A percentile compares a stretch with the other conserved stretches of the same genome.
Conservation (phyloP, 2,329 filamentous ascomycete genomes). For the Fusarium cyanostomum region DNA sequence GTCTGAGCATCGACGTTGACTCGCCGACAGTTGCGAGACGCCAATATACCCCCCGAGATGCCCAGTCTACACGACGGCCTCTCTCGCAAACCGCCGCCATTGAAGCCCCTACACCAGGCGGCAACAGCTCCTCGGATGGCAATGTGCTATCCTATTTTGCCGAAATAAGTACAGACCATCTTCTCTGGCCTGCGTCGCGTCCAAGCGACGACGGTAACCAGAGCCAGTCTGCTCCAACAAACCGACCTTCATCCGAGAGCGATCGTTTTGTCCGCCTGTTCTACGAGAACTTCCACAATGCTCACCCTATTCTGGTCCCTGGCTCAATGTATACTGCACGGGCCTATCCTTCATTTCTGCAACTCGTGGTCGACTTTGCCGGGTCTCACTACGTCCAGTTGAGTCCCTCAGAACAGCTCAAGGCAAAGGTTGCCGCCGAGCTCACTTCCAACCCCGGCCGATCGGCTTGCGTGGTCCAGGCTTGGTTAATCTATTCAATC, state of each 20-base stretch:
- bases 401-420: slow-evolving; percentile 15
- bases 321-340: slow-evolving; percentile 21
- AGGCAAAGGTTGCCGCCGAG: slow-evolving; percentile 9
- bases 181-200: slow-evolving; percentile 2
- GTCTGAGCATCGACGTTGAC: not conserved
- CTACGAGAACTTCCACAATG: slow-evolving; percentile 39
- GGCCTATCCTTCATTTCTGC: slow-evolving; percentile 17
- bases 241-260: slow-evolving; percentile 12
- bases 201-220: not conserved
- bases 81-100: not conserved
- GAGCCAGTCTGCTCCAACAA: not conserved
- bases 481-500: slow-evolving; percentile 25
- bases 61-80: not conserved
- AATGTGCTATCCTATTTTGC: not conserved
- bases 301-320: slow-evolving; percentile 31
- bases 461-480: slow-evolving; percentile 24
- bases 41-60: not conserved
- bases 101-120: not conserved
- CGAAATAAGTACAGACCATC: not conserved
- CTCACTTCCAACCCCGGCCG: slow-evolving; percentile 12
- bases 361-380: slow-evolving; percentile 33
- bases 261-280: slow-evolving; percentile 31
- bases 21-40: not conserved
- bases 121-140: not conserved
- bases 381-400: slow-evolving; percentile 29